A percentile compares a stretch with the other conserved stretches of the same genome.
phyloP scores from a whole-genome alignment of 1,284 basidiomycete species.

The Cystobasidium slooffiae region DNA sequence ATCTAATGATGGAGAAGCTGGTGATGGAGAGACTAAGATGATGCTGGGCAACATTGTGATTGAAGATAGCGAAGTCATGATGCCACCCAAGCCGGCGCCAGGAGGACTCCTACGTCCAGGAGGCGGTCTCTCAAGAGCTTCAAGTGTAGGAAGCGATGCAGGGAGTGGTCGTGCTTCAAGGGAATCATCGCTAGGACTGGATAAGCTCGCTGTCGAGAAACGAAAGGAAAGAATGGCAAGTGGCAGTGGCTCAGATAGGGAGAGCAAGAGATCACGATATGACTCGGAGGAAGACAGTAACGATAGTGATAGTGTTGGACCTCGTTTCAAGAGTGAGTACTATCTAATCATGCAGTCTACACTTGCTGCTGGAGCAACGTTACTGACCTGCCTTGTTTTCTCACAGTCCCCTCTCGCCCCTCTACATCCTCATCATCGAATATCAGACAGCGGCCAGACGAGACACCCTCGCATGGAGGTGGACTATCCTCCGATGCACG shows the following conservation, averaged over 20 bases:
- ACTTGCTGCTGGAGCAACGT: neutral
- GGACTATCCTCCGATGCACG: slow-evolving; percentile 78
- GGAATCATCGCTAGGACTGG: slow-evolving; percentile 78
- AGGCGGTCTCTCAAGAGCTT: slow-evolving; percentile 31
- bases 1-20: neutral
- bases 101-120: slow-evolving; percentile 45
- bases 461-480: slow-evolving; percentile 90
- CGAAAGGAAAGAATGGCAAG: slow-evolving; percentile 60
- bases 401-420: slow-evolving; percentile 31
- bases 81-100: slow-evolving; percentile 40
- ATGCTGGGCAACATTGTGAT: slow-evolving; percentile 43
- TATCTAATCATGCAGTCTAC: neutral
- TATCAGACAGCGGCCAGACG: slow-evolving; percentile 74
- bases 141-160: slow-evolving; percentile 47
- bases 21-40: slow-evolving; percentile 8
- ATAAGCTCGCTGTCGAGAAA: slow-evolving; percentile 84
- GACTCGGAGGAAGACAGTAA: slow-evolving; percentile 61
- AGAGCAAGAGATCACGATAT: slow-evolving; percentile 69
- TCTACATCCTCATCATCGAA: slow-evolving; percentile 56
- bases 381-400: slow-evolving; percentile 42
- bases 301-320: slow-evolving; percentile 60
- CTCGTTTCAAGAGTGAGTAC: slow-evolving; percentile 73
- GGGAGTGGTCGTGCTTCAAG: slow-evolving; percentile 59
- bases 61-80: slow-evolving; percentile 44
- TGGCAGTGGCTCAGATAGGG: slow-evolving; percentile 58